phyloP scores from a whole-genome alignment of 1,284 basidiomycete species.

The Ceratobasidium theobromae region DNA sequence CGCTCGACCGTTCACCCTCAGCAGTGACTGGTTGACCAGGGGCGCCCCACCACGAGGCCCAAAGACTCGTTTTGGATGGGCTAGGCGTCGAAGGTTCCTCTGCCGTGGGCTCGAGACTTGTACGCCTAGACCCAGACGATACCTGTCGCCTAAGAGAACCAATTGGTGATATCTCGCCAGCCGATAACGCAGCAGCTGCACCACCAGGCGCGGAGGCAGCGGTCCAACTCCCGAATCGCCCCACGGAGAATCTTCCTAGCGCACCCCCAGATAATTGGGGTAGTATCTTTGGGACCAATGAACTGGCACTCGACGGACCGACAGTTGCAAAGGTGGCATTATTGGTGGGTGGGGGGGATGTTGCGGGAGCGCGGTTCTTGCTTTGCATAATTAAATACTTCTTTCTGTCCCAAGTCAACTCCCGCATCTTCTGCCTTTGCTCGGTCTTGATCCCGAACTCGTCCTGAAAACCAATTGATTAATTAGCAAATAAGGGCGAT shows the following conservation, averaged over 20 bases:
- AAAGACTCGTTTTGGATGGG: not conserved
- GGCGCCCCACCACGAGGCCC: slow-evolving; percentile 27
- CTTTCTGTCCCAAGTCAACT: slow-evolving; percentile 66
- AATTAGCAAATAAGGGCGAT: not conserved
- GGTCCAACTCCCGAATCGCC: slow-evolving; percentile 57
- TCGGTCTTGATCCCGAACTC: slow-evolving; percentile 69
- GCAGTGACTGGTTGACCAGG: slow-evolving; percentile 38
- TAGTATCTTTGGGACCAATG: slow-evolving; percentile 58
- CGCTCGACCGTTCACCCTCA: slow-evolving; percentile 45
- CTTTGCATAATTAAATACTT: slow-evolving; percentile 65
- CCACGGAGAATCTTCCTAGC: slow-evolving; percentile 72
- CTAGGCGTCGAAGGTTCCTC: slow-evolving; percentile 41
- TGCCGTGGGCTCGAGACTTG: not conserved
- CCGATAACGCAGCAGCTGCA: slow-evolving; percentile 7
- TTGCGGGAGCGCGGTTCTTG: slow-evolving; percentile 43
- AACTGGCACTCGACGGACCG: slow-evolving; percentile 58
- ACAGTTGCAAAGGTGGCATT: slow-evolving; percentile 52
- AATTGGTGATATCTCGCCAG: not conserved
- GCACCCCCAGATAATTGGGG: slow-evolving; percentile 70
- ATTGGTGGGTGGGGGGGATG: slow-evolving; percentile 41
- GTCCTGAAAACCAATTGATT: slow-evolving; percentile 49
- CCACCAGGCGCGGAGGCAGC: slow-evolving; percentile 34
- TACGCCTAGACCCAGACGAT: not conserved
- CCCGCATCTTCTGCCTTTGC: slow-evolving; percentile 65
- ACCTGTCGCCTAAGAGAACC: not conserved